Percentiles rank a stretch among this genome's conserved stretches.
Evolutionary conservation across 306 rosid species (phyloP).

Genomic region (Cicer pinnatifidum): DNA sequence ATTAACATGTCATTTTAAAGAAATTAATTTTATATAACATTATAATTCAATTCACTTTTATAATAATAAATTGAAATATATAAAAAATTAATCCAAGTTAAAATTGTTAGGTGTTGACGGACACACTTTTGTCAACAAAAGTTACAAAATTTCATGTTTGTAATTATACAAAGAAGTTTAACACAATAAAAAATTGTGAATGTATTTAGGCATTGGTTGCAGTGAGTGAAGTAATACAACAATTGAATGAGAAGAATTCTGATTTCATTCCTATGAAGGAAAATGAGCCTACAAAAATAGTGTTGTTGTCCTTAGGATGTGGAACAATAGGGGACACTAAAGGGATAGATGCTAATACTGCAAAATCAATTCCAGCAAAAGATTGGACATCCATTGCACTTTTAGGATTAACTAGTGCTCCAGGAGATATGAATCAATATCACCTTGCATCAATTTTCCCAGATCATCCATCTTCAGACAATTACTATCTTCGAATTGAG

Average conservation of each 20-base stretch:
- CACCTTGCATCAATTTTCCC: slow-evolving; percentile 5
- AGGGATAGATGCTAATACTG: neutral
- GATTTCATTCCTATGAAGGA: neutral
- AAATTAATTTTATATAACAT: no score
- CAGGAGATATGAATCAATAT: neutral
- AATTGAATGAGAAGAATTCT: slow-evolving; percentile 42
- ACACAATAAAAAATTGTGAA: neutral
- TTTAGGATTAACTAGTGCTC: neutral
- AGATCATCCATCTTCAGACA: neutral
- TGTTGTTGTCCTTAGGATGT: slow-evolving; percentile 24
- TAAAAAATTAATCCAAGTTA: no score
- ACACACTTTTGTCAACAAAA: no score
- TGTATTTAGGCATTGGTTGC: slow-evolving; percentile 59
- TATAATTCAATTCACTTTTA: no score
- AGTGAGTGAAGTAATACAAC: slow-evolving; percentile 58
- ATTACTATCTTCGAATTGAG: slow-evolving; percentile 19
- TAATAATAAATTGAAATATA: no score
- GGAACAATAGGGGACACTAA: neutral
- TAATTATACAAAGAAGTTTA: neutral
- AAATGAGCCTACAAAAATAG: neutral
- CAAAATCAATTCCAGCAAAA: rapidly evolving
- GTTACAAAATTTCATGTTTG: no score
- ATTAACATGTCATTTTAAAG: no score
- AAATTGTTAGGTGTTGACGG: no score
- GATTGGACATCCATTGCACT: neutral